Evolutionary conservation across 2,329 filamentous ascomycete species (phyloP).

Genomic region (Macrophomina phaseolina): DNA sequence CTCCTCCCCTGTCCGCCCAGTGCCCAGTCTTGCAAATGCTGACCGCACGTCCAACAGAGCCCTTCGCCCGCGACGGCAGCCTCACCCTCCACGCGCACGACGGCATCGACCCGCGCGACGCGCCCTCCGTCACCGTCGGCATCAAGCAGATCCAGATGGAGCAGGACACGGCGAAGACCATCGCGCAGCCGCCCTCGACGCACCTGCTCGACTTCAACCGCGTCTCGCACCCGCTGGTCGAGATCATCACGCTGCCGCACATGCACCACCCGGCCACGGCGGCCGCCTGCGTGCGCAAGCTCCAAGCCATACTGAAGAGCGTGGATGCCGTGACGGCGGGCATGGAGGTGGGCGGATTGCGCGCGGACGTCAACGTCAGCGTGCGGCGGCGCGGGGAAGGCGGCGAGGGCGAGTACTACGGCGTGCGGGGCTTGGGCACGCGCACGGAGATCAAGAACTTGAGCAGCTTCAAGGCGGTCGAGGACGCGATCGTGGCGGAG

Average conservation of each 20-base stretch:
- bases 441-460: slow-evolving; percentile 98
- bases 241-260: slow-evolving; percentile 91
- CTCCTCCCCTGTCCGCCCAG: neutral
- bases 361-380: slow-evolving; percentile 95
- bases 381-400: slow-evolving; percentile 62
- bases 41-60: slow-evolving; percentile 46
- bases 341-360: slow-evolving; percentile 89
- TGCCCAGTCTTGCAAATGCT: neutral
- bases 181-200: slow-evolving; percentile 73
- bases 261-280: slow-evolving; percentile 88
- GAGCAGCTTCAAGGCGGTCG: slow-evolving; percentile 91
- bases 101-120: slow-evolving; percentile 77
- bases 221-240: slow-evolving; percentile 86
- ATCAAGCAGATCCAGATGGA: slow-evolving; percentile 97
- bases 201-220: slow-evolving; percentile 93
- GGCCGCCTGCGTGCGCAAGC: slow-evolving; percentile 85
- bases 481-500: slow-evolving; percentile 92
- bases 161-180: slow-evolving; percentile 95
- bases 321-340: slow-evolving; percentile 87
- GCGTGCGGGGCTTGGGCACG: slow-evolving; percentile 72
- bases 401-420: slow-evolving; percentile 54
- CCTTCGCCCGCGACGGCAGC: slow-evolving; percentile 71
- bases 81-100: slow-evolving; percentile 76
- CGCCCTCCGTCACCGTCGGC: slow-evolving; percentile 71
- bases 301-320: slow-evolving; percentile 78